Conservation (phyloP, 2,329 filamentous ascomycete genomes). For the Aureobasidium sp. region DNA sequence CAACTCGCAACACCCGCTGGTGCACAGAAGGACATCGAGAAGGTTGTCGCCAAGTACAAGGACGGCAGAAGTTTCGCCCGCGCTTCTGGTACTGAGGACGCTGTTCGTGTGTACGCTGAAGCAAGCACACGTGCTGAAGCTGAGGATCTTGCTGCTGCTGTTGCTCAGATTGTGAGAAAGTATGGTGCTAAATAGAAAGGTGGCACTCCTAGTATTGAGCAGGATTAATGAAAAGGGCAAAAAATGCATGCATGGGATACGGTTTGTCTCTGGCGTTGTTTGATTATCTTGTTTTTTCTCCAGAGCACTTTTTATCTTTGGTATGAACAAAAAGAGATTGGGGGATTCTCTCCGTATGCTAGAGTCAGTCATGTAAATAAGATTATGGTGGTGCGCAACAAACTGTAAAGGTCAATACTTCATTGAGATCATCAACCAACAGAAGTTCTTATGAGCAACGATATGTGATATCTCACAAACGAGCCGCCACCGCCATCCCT, state of each 20-base stretch:
- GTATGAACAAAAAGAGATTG: not conserved
- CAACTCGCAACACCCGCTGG: slow-evolving; percentile 71
- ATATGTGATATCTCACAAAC: too few relatives aligned
- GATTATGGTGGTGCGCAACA: not conserved
- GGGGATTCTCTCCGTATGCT: not conserved
- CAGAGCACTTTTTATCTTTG: not conserved
- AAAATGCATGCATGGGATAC: not conserved
- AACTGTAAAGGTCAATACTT: too few relatives aligned
- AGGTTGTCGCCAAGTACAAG: slow-evolving; percentile 80
- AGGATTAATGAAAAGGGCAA: not conserved
- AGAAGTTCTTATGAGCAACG: too few relatives aligned
- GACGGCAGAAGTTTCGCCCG: slow-evolving; percentile 84
- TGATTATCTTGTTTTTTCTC: not conserved
- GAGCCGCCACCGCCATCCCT: too few relatives aligned
- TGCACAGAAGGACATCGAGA: slow-evolving; percentile 78
- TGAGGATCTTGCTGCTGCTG: slow-evolving; percentile 13
- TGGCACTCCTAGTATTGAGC: not conserved
- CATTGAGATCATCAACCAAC: too few relatives aligned
- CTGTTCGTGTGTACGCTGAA: slow-evolving; percentile 91
- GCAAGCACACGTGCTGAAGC: slow-evolving; percentile 36
- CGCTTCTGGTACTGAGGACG: slow-evolving; percentile 91
- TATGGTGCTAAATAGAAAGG: not conserved
- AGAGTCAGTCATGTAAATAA: not conserved
- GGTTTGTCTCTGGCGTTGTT: not conserved
- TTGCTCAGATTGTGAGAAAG: slow-evolving; percentile 13